Conservation (phyloP, 345 rosid species). For the Raphanus sativus region DNA sequence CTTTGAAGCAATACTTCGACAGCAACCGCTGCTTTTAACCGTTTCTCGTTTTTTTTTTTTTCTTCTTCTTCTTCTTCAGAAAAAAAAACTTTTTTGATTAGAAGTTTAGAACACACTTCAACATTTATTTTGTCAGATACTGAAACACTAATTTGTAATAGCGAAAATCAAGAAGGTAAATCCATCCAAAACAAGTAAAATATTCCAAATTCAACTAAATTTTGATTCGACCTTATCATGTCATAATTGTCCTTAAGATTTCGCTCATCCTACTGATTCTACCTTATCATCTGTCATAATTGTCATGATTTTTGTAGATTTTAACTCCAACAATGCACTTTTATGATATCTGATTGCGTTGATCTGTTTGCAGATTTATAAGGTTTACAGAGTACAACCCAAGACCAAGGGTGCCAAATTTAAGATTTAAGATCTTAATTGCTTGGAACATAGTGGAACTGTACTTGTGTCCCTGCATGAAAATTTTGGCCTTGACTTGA, state of each 20-base stretch:
- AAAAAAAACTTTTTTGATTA: not conserved
- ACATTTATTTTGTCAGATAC: not conserved
- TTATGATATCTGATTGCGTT: not conserved
- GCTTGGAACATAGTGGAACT: not conserved
- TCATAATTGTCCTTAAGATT: not conserved
- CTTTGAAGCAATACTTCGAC: constrained; percentile 32
- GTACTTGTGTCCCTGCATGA: not conserved
- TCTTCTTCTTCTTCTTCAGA: not conserved
- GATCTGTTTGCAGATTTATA: not conserved
- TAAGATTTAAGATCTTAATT: not conserved
- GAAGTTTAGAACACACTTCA: not conserved
- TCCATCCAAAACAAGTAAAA: not conserved
- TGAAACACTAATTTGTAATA: too few relatives aligned
- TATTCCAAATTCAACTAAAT: not conserved
- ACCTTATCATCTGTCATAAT: not conserved
- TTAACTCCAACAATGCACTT: not conserved
- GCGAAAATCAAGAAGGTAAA: not conserved
- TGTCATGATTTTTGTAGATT: not conserved
- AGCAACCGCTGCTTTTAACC: constrained; percentile 34
- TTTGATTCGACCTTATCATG: not conserved
- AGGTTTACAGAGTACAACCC: not conserved
- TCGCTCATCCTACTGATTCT: not conserved
- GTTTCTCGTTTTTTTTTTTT: constrained; percentile 3
- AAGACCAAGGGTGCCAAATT: not conserved
- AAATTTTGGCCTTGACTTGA: not conserved